Evolutionary conservation across 2,329 filamentous ascomycete genomes (phyloP), one percentile per base, ranked within the genome.

Genomic region (Pseudogymnoascus sp.): DNA sequence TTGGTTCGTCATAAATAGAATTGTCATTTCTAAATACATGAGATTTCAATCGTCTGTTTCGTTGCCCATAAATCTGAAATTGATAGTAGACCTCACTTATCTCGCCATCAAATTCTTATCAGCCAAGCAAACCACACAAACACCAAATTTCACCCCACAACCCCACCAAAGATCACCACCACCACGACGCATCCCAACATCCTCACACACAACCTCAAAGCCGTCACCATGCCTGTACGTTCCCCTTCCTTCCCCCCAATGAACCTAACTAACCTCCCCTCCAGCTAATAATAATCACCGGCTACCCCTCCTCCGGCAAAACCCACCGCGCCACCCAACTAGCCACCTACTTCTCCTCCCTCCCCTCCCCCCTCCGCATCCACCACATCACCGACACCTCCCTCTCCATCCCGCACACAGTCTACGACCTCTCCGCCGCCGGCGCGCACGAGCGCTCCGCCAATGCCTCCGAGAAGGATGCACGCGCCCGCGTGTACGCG

Each of bases 391-490:
- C 87, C 62, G 88, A 92, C 76, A 83, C 89, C 66, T 81, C 81
- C 3, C 83, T 92, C 45, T 85, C 85, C 49, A 85, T 92, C 62
- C 78, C 85, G 2, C 87, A 89, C 64, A 72, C 80, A 63, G 89
- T 90, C 43, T 93, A 93, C 78, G 84, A 88, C 69, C 80, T 88
- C 41, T 83, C 82, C 2, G 73, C 74, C 19, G 75, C 85, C 21
- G 80, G 81, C 2, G 80, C 79, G 3, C 83, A 88, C 69, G 81
- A 82, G 35, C 84, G 88, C 64, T 88, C 87, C 26, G 89, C 89
- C 63, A 89, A 89, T 68, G 82, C 84, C 26, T 82, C 86, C 1
- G 90, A 95, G 72, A 95, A 95, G 74, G 88, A 93, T 75, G 90
- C 90, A 1, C 84, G 90, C 26, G 90, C 90, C 1, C 81, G 85